These are phyloP conservation scores for Hirsutella minnesotensis DNA, from an alignment of 2,329 filamentous ascomycete genomes.

Conservation along the genomic window DNA sequence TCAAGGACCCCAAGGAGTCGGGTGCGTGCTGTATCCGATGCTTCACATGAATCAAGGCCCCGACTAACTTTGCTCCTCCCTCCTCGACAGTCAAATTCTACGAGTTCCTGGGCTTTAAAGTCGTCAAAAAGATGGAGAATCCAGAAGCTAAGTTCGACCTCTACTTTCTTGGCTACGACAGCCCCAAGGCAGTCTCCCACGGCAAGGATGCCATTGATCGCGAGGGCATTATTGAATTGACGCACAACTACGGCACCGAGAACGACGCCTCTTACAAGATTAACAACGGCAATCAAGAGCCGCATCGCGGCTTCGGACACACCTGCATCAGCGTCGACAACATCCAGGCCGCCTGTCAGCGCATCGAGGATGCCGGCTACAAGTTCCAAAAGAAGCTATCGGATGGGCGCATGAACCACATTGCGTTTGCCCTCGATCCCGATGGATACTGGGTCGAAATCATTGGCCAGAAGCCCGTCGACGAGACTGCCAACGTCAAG, in stretches of 20 bases:
- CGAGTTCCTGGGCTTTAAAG: slow-evolving; percentile 77
- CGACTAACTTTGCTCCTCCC: not conserved
- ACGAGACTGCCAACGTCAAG: slow-evolving; percentile 59
- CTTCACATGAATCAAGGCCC: not conserved
- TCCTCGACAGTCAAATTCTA: slow-evolving; percentile 70
- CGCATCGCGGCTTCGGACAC: slow-evolving; percentile 74
- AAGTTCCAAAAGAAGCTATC: slow-evolving; percentile 89
- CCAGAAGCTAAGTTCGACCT: slow-evolving; percentile 88
- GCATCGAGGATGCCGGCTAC: slow-evolving; percentile 83
- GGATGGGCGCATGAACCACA: slow-evolving; percentile 76
- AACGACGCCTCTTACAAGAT: slow-evolving; percentile 67
- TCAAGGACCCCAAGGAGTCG: slow-evolving; percentile 83
- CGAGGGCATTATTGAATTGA: slow-evolving; percentile 81
- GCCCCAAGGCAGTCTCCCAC: slow-evolving; percentile 58
- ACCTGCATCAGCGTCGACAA: slow-evolving; percentile 73
- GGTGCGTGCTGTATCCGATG: slow-evolving; percentile 28
- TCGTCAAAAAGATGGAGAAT: slow-evolving; percentile 69
- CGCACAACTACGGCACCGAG: slow-evolving; percentile 81
- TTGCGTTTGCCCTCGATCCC: slow-evolving; percentile 83
- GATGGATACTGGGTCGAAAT: slow-evolving; percentile 84
- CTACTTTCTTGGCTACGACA: slow-evolving; percentile 89
- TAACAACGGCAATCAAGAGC: slow-evolving; percentile 85
- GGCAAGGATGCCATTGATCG: slow-evolving; percentile 67
- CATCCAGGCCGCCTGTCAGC: slow-evolving; percentile 79
- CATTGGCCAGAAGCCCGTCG: slow-evolving; percentile 58